These are phyloP conservation scores for Fusarium praegraminearum DNA, from an alignment of 2,329 filamentous ascomycete genomes.

Conservation along the genomic window DNA sequence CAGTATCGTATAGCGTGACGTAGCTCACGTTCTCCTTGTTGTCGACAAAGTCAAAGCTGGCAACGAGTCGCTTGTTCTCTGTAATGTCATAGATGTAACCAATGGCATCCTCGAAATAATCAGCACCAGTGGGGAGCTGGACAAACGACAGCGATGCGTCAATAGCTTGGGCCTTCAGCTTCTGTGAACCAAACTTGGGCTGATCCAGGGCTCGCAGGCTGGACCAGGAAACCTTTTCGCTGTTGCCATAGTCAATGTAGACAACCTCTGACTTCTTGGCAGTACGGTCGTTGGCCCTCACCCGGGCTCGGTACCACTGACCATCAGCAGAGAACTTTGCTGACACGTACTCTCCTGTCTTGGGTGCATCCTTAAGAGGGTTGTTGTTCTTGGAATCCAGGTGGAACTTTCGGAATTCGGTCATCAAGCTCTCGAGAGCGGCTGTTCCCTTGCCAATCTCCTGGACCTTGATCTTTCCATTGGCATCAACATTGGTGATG, in stretches of 20 bases:
- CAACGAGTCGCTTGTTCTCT: slow-evolving; percentile 82
- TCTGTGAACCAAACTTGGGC: slow-evolving; percentile 81
- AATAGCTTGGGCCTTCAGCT: slow-evolving; percentile 86
- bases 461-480: slow-evolving; percentile 89
- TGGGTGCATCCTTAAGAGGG: slow-evolving; percentile 79
- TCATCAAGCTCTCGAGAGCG: slow-evolving; percentile 89
- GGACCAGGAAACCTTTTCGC: slow-evolving; percentile 87
- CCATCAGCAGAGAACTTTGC: slow-evolving; percentile 90
- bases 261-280: slow-evolving; percentile 89
- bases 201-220: slow-evolving; percentile 84
- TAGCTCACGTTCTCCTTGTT: slow-evolving; percentile 83
- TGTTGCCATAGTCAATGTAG: slow-evolving; percentile 97
- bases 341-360: slow-evolving; percentile 90
- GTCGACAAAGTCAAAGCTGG: slow-evolving; percentile 88
- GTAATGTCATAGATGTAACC: slow-evolving; percentile 80
- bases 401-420: slow-evolving; percentile 90
- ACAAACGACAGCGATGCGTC: slow-evolving; percentile 90
- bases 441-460: slow-evolving; percentile 88
- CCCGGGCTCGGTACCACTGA: slow-evolving; percentile 93
- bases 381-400: slow-evolving; percentile 83
- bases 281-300: slow-evolving; percentile 92
- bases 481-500: slow-evolving; percentile 88
- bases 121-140: slow-evolving; percentile 83
- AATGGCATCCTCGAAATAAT: slow-evolving; percentile 87
- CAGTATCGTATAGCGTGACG: slow-evolving; percentile 88